Percentiles rank a stretch among this genome's conserved stretches.
These are phyloP conservation scores for Danielia reshetovae DNA, from an alignment of 805 yeast genomes.

Conservation along the genomic window DNA sequence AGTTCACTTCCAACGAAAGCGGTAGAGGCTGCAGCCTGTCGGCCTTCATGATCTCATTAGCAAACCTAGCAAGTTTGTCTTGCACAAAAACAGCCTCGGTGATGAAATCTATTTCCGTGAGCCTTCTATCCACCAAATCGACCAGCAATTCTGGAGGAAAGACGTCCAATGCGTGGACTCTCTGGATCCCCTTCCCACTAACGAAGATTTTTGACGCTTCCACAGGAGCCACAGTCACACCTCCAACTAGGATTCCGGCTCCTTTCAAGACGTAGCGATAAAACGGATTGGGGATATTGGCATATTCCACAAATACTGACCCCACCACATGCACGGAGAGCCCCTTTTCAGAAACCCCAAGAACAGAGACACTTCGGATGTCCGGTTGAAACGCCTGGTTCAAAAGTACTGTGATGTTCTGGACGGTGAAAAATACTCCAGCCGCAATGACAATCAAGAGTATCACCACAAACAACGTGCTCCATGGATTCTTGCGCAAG, in stretches of 20 bases:
- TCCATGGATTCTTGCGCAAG: not conserved
- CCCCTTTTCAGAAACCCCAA: slow-evolving; percentile 21
- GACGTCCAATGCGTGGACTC: slow-evolving; percentile 22
- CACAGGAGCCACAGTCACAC: slow-evolving; percentile 19
- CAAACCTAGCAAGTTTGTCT: slow-evolving; percentile 15
- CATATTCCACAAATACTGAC: slow-evolving; percentile 24
- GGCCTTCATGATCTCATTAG: slow-evolving; percentile 7
- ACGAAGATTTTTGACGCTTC: slow-evolving; percentile 19
- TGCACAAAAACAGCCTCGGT: slow-evolving; percentile 18
- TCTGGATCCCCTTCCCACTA: slow-evolving; percentile 7
- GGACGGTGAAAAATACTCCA: slow-evolving; percentile 1
- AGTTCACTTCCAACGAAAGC: slow-evolving; percentile 19
- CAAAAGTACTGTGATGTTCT: slow-evolving; percentile 12
- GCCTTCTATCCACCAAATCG: slow-evolving; percentile 16
- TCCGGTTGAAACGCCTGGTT: slow-evolving; percentile 20
- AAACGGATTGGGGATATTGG: slow-evolving; percentile 18
- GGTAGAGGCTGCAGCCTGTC: slow-evolving; percentile 4
- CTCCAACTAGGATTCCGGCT: slow-evolving; percentile 22
- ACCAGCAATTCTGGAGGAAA: slow-evolving; percentile 24
- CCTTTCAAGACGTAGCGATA: slow-evolving; percentile 19
- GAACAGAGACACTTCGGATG: slow-evolving; percentile 22
- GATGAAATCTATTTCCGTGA: slow-evolving; percentile 22
- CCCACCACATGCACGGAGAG: slow-evolving; percentile 26
- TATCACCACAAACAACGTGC: slow-evolving; percentile 2
- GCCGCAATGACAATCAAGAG: slow-evolving; percentile 1